Percentiles rank a stretch among this genome's conserved stretches.
Conservation (phyloP, 208 protist genomes). For the Lotmaria passim region DNA sequence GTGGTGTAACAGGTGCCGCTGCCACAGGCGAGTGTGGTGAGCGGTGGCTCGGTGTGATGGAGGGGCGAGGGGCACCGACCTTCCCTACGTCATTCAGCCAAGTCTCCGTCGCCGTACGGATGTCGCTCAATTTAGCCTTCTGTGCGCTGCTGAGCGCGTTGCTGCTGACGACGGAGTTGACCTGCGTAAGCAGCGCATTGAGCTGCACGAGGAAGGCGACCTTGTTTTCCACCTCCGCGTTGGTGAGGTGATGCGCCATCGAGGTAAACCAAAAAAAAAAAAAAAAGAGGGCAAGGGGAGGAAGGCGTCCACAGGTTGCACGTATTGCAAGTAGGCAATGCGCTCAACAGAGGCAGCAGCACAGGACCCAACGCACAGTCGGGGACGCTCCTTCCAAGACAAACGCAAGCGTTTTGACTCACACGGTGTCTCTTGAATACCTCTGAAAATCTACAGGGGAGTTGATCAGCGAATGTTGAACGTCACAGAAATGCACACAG, state of each 20-base stretch:
- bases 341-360: too few relatives aligned
- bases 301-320: not conserved
- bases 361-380: too few relatives aligned
- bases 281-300: not conserved
- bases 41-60: conserved; percentile 20
- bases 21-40: conserved; percentile 10
- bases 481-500: too few relatives aligned
- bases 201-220: conserved; percentile 83
- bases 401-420: too few relatives aligned
- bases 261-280: not conserved
- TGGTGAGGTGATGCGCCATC: conserved; percentile 42
- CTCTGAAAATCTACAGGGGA: too few relatives aligned
- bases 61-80: conserved; percentile 40
- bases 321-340: too few relatives aligned
- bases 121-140: conserved; percentile 55
- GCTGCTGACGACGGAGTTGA: conserved; percentile 51
- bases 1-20: conserved; percentile 1
- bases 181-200: conserved; percentile 63
- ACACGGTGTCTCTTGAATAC: too few relatives aligned
- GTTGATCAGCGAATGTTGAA: too few relatives aligned
- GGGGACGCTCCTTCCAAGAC: too few relatives aligned
- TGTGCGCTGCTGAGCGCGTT: conserved; percentile 44
- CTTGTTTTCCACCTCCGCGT: conserved; percentile 73
- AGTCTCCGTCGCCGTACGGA: conserved; percentile 48
- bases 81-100: conserved; percentile 61